Evolutionary conservation across 2,329 filamentous ascomycete species (phyloP), one percentile per base, ranked within the genome.

Genomic region (Aspergillus jensenii): DNA sequence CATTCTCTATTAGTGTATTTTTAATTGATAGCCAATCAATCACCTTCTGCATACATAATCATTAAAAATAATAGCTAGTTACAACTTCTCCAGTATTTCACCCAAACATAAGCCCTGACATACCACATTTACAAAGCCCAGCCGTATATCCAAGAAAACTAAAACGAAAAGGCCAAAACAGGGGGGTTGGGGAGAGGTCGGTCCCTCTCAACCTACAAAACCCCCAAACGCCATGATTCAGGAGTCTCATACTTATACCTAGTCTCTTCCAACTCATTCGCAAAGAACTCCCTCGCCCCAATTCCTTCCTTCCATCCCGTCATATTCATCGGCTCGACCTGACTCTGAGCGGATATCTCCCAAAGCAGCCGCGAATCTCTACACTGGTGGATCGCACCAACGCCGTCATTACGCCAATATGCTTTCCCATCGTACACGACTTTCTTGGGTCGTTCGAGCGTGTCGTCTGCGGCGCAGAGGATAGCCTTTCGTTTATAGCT

Each of bases 1-100:
- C 12, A 74, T 67, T 1, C 43, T 73, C 50, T 46, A 62, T 14
- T 65, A 56, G 55, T 19, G 15, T 51, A 51, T 56, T 33, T 55
- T 50, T 50, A 40, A 21, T 23, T 40, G 14, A 31, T 39, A 40
- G 43, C n/a, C 35, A 37, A 37, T 37, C 12, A 37, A 14, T 6
- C 12, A 31, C 9, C 12, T 6, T 25, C 44, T 46, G 14, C 19
- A 15, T 21, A 31, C 12, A 21, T 14, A 6, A 9, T 25, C 25
- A 46, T 27, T 31, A 11, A 31, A 11, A 31, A 31, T 4, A 31
- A 31, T 31, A 21, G 21, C 21, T 31, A 31, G 9, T 9, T 11
- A 31, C 9, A 31, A 31, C 27, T 11, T 11, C 27, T 31, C 27
- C 27, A 4, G 27, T 31, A 4, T 11, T 31, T 31, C 8, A 11